Evolutionary conservation across 1,284 basidiomycete species (phyloP).

Genomic region (Chondrostereum purpureum): DNA sequence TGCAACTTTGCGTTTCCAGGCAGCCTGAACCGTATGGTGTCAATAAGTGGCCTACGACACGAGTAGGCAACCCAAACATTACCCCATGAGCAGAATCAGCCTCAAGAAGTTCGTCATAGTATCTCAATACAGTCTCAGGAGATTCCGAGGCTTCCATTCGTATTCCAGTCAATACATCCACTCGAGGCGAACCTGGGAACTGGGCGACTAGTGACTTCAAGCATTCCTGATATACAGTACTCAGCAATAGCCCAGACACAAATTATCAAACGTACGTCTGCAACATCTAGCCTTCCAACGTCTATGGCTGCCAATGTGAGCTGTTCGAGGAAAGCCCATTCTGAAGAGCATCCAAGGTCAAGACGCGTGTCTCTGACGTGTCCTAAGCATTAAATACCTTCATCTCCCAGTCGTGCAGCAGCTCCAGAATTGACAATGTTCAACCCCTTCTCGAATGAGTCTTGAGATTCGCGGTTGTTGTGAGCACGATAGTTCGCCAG

Average conservation of each 20-base stretch:
- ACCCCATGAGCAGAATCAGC: conserved; percentile 76
- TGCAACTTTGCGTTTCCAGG: conserved; percentile 82
- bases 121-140: conserved; percentile 56
- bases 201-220: conserved; percentile 59
- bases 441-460: conserved; percentile 60
- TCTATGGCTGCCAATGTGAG: conserved; percentile 84
- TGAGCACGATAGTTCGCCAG: conserved; percentile 67
- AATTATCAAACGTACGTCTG: conserved; percentile 56
- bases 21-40: conserved; percentile 39
- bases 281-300: conserved; percentile 70
- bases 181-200: conserved; percentile 81
- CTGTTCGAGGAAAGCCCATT: conserved; percentile 87
- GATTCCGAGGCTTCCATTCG: conserved; percentile 73
- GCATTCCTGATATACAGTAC: conserved; percentile 33
- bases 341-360: conserved; percentile 29
- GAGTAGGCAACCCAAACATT: too few relatives aligned
- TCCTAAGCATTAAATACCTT: conserved; percentile 33
- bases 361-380: neutral
- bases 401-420: conserved; percentile 49
- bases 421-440: conserved; percentile 48
- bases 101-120: conserved; percentile 65
- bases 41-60: neutral
- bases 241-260: conserved; percentile 8
- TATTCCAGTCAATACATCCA: conserved; percentile 81
- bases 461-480: conserved; percentile 63